Evolutionary conservation across 352 stramenopile genomes (phyloP), one percentile per base, ranked within the genome.

Genomic region (Pseudoperonospora humuli): DNA sequence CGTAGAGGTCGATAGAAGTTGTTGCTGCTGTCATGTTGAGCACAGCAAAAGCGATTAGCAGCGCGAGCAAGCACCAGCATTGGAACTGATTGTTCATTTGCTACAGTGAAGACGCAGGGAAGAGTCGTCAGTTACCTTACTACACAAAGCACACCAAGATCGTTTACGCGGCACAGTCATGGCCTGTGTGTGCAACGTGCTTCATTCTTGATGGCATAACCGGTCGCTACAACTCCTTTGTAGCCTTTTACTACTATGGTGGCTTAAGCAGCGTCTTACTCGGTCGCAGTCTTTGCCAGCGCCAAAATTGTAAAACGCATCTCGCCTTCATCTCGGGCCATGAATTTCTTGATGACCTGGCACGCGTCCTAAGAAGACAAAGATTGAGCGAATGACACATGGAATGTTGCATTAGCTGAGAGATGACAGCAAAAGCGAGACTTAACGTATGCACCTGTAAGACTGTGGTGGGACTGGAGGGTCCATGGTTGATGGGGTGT

Each of bases 261-360:
- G 15, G 11, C 10, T 3, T 3, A 46, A 1, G 23, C 0, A 33
- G 17, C n/a, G 19, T 20, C 11, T 53, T 62, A 72, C 14, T 66
- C 45, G 5, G 56, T 55, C 21, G 49, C 28, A 7, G 81, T 76
- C 54, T 91, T 92, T 32, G 86, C 79, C 21, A 98, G 67, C 15
- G 89, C 89, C 14, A 97, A 61, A 43, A 97, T 97, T 38, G 90
- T 97, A 65, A 97, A 98, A 48, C 91, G 75, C 49, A 98, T 70
- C 66, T 98, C 92, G 47, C 75, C 82, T 50, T 94, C 84, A 67
- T 98, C 93, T 10, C 85, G 73, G 43, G 72, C 74, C 89, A 98
- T 98, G 48, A 98, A 97, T 44, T 94, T 60, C 55, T 93, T 68
- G 23, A 98, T 89, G 24, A 97, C 83, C 20, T 61, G 50, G 56